These are phyloP conservation scores for Kwoniella shandongensis DNA, from an alignment of 768 basidiomycete genomes.

Conservation along the genomic window DNA sequence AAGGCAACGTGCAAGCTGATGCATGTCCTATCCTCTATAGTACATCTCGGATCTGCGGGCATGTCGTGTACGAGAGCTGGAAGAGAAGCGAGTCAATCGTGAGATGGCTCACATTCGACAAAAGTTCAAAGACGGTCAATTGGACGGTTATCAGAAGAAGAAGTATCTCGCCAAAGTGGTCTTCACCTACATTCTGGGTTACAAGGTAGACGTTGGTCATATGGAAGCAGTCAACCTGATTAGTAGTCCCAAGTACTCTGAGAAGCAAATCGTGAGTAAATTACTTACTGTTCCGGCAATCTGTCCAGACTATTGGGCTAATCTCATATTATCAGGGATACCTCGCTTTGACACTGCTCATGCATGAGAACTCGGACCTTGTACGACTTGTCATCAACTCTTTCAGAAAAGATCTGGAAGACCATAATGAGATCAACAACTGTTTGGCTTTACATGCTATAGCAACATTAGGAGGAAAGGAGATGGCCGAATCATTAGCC, in stretches of 20 bases:
- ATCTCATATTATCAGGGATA: conserved; percentile 69
- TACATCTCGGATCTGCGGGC: conserved; percentile 99
- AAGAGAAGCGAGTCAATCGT: conserved; percentile 98
- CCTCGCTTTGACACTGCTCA: conserved; percentile 89
- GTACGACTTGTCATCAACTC: conserved; percentile 96
- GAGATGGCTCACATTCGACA: conserved; percentile 99
- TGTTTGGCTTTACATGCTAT: conserved; percentile 97
- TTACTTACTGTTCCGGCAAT: background rate
- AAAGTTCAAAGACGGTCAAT: conserved; percentile 77
- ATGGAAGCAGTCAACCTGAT: conserved; percentile 99
- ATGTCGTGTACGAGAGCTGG: conserved; percentile 90
- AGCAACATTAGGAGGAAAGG: conserved; percentile 94
- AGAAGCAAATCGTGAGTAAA: conserved; percentile 92
- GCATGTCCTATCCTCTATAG: conserved; percentile 55
- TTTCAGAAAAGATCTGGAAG: conserved; percentile 93
- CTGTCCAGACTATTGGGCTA: background rate
- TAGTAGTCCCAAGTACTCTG: conserved; percentile 89
- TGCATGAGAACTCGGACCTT: conserved; percentile 99
- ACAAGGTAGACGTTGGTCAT: conserved; percentile 97
- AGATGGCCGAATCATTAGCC: conserved; percentile 94
- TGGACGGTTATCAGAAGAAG: conserved; percentile 58
- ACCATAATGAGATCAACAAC: conserved; percentile 90
- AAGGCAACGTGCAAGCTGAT: too few relatives aligned
- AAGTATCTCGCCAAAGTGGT: conserved; percentile 96
- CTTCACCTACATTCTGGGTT: conserved; percentile 97